Evolutionary conservation across 768 basidiomycete genomes (phyloP), one percentile per base, ranked within the genome.

Genomic region (Ramaria sp.): DNA sequence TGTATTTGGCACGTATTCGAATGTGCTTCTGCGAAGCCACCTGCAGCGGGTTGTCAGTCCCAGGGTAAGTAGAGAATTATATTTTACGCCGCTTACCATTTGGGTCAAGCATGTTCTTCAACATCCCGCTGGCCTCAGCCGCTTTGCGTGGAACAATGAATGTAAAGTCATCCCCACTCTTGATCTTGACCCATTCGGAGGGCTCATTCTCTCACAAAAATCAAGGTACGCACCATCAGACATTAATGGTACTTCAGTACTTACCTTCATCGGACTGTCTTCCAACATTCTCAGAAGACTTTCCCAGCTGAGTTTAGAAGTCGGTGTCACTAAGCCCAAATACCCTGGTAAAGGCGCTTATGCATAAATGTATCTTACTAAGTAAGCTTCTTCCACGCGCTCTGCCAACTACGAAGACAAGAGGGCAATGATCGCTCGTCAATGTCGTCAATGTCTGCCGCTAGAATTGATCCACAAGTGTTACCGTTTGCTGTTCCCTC

Each of bases 131-230:
- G 12, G 78, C 76, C 53, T 81, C 74, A 13, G 88, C 90, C 15
- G 91, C 78, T 59, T 80, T 87, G 38, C 88, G 78, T 51, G 77
- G 78, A 51, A 94, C 77, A 56, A 95, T 77, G 68, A 86, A 95
- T 1, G 84, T 79, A 67, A 83, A 91, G 0, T 90, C 90, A 61
- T 95, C 91, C 1, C 74, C 75, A 68, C 86, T 89, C 42, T 78
- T 78, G 10, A 92, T 74, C 38, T 85, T 78, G 33, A 92, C 81
- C 88, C 88, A 93, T 56, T 81, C 82, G 1, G 63, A 59, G 22
- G 50, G 27, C n/a, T 39, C 51, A 38, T 37, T 24, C 34, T 52
- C 20, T 10, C 5, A n/a, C 2, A 22, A 43, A 22, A n/a, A 17
- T 43, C 4, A 19, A 19, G 3, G 17, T 43, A 19, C 4, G 34